phyloP scores from a whole-genome alignment of 1,139 yeast genomes.

The Scheffersomyces illinoinensis region DNA sequence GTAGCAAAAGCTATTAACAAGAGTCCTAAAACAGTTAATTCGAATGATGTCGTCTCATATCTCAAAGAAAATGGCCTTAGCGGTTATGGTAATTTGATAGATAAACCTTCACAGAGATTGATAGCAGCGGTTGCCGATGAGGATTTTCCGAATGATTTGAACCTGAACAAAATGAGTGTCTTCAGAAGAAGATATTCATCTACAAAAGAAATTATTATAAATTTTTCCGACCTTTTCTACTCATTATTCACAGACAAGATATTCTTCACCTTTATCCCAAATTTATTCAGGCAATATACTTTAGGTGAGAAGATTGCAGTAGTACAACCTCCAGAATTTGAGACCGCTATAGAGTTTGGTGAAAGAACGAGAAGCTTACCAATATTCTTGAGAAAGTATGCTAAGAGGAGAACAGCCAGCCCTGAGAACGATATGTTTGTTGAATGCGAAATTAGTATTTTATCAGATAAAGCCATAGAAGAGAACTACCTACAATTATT shows the following conservation, averaged over 20 bases:
- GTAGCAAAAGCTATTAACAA: neutral
- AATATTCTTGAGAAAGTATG: conserved; percentile 21
- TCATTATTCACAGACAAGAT: conserved; percentile 19
- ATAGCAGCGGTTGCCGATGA: conserved; percentile 17
- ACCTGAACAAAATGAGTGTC: conserved; percentile 18
- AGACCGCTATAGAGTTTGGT: conserved; percentile 23
- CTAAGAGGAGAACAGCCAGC: conserved; percentile 10
- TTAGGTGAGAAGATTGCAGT: conserved; percentile 1
- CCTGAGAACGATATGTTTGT: conserved; percentile 2
- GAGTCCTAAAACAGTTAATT: neutral
- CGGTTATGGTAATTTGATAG: conserved; percentile 38
- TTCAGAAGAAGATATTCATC: conserved; percentile 22
- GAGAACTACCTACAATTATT: conserved; percentile 24
- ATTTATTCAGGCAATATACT: conserved; percentile 1
- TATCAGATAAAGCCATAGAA: conserved; percentile 24
- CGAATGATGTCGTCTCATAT: conserved; percentile 12
- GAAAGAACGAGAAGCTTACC: conserved; percentile 24
- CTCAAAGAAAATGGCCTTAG: conserved; percentile 16
- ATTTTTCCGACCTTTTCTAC: conserved; percentile 25
- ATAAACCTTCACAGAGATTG: conserved; percentile 28
- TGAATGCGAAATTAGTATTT: conserved; percentile 20
- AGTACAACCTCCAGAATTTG: conserved; percentile 7
- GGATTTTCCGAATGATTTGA: conserved; percentile 9
- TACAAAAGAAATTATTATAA: conserved; percentile 17
- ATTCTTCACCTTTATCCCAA: conserved; percentile 5